Evolutionary conservation across 75 land plant species (phyloP).

Genomic region (Pinus tabuliformis): DNA sequence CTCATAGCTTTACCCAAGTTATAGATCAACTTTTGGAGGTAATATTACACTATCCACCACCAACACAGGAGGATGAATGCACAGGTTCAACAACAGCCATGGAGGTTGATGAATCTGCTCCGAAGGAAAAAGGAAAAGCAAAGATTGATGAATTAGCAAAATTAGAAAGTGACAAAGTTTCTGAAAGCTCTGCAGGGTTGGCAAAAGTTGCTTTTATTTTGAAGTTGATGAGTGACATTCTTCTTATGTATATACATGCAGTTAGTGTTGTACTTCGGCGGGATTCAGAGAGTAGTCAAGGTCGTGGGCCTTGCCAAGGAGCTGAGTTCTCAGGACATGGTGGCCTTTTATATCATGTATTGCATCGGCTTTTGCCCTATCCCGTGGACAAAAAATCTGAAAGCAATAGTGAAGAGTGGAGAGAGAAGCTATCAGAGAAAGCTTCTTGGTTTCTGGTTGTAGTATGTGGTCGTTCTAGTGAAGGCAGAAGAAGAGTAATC

Average conservation of each 20-base stretch:
- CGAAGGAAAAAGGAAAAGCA: conserved; percentile 84
- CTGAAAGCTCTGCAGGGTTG: conserved; percentile 59
- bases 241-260: conserved; percentile 82
- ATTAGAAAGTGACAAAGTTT: conserved; percentile 19
- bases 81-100: conserved; percentile 35
- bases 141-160: conserved; percentile 54
- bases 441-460: conserved; percentile 90
- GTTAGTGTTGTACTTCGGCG: conserved; percentile 69
- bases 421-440: conserved; percentile 77
- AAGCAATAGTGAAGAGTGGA: conserved; percentile 62
- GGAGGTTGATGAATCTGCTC: conserved; percentile 77
- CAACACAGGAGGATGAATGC: conserved; percentile 36
- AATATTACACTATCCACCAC: conserved; percentile 55
- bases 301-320: conserved; percentile 50
- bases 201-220: conserved; percentile 86
- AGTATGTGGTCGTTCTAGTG: conserved; percentile 80
- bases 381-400: conserved; percentile 55
- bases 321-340: conserved; percentile 46
- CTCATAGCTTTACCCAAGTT: conserved; percentile 79
- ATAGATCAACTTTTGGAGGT: conserved; percentile 92
- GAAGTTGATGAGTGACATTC: conserved; percentile 79
- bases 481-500: conserved; percentile 82
- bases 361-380: conserved; percentile 72
- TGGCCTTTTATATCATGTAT: conserved; percentile 81
- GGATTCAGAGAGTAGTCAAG: conserved; percentile 73